Evolutionary conservation across 225 moss, liverwort and hornwort species (phyloP).

Genomic region (Sphagnum tenellum): DNA sequence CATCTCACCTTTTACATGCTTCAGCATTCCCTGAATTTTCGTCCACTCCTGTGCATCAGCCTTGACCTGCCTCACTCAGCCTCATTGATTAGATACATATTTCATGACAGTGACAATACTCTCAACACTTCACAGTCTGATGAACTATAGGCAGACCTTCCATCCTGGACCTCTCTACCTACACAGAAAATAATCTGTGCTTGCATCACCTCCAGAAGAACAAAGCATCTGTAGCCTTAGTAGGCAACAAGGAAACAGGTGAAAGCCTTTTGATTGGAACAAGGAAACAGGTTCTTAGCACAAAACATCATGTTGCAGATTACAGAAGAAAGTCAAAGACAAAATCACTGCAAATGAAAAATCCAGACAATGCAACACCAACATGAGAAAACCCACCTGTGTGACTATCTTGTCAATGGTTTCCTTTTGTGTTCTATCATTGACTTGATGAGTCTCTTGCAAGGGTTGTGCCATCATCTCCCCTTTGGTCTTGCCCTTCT

Average conservation of each 20-base stretch:
- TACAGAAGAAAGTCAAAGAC: neutral
- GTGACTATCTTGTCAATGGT: neutral
- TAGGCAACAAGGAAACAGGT: too few species aligned
- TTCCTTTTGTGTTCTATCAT: neutral
- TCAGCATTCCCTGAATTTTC: slow-evolving; percentile 39
- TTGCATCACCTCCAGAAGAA: too few species aligned
- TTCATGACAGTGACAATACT: neutral
- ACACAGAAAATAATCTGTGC: too few species aligned
- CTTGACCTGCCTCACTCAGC: slow-evolving; percentile 16
- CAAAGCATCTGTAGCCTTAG: too few species aligned
- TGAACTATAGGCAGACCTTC: too few species aligned
- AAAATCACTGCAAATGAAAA: neutral
- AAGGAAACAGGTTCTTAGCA: neutral
- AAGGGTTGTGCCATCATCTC: neutral
- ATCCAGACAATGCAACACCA: too few species aligned
- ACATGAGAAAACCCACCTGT: neutral
- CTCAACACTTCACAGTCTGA: too few species aligned
- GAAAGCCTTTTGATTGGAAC: too few species aligned
- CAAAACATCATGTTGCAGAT: neutral
- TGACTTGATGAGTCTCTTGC: neutral
- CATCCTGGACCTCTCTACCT: too few species aligned
- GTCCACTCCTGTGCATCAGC: slow-evolving; percentile 45
- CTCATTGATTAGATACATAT: neutral
- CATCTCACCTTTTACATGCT: slow-evolving; percentile 36
- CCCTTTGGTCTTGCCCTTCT: neutral